Evolutionary conservation across 1,139 yeast genomes (phyloP), one percentile per base, ranked within the genome.

Genomic region (Yamadazyma pseudoaaseri): DNA sequence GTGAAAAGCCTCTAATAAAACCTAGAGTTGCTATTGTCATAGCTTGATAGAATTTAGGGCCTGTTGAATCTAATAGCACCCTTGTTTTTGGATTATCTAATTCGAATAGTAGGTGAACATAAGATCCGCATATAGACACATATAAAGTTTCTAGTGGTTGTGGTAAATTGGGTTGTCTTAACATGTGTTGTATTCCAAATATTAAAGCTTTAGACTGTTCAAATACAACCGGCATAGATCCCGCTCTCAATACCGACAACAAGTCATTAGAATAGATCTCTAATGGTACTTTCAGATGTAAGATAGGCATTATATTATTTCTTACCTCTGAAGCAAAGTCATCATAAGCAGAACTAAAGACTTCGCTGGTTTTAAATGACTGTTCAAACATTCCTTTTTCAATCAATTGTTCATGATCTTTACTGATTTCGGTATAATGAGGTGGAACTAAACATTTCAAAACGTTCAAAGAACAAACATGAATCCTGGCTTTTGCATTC

Each of bases 41-140:
- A 7, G 7, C 21, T 10, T 7, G 21, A 10, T 18, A 18, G 10
- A 18, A 18, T 18, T 7, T 10, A 18, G 21, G 21, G 7, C 21
- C 21, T 7, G 21, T 7, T 18, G 21, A 7, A 18, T 18, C 21
- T 18, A 18, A 10, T 18, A 18, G 10, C 9, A 18, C 21, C 16
- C 23, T 10, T 25, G 7, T 17, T 13, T 11, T 6, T 9, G 7
- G 7, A n/a, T 9, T 22, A 22, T 22, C 25, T 12, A 22, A 8
- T 22, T 12, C 6, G n/a, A 22, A 22, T 7, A 22, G 13, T 8
- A 6, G 7, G n/a, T 22, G 10, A 14, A 22, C 12, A 3, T 23
- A 3, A n/a, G 16, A 16, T 13, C 38, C 38, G 31, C 38, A 35
- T n/a, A 33, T 10, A 3, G 35, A 35, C 8, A 38, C 31, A 12